Conservation (phyloP, 2,329 filamentous ascomycete species). For the Xylariales sp. region DNA sequence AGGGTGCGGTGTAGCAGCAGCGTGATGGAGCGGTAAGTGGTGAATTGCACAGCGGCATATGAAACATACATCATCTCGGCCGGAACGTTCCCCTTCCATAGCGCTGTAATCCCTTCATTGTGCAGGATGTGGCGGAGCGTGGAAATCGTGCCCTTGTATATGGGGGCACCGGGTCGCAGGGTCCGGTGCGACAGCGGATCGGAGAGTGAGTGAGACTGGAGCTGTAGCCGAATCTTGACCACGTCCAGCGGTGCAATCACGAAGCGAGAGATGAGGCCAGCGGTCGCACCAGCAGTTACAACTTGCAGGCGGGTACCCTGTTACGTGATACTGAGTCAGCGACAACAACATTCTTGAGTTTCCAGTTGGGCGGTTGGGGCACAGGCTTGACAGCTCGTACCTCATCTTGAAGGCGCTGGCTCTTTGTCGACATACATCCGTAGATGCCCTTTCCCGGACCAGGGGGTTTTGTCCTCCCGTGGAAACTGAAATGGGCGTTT, state of each 20-base stretch:
- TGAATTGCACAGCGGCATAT: conserved; percentile 88
- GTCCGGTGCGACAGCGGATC: conserved; percentile 60
- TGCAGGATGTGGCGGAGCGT: conserved; percentile 73
- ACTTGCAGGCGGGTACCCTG: conserved; percentile 55
- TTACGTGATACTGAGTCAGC: neutral
- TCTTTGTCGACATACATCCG: conserved; percentile 39
- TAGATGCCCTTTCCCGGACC: conserved; percentile 20
- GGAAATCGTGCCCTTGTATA: conserved; percentile 71
- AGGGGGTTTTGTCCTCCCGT: conserved; percentile 5
- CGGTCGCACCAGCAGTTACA: conserved; percentile 53
- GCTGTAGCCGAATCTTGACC: conserved; percentile 94
- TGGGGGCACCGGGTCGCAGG: conserved; percentile 37
- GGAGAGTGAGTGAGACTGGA: conserved; percentile 81
- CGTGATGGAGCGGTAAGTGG: conserved; percentile 74
- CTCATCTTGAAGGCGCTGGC: conserved; percentile 55
- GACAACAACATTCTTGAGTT: neutral
- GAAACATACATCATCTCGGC: conserved; percentile 91
- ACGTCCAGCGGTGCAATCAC: conserved; percentile 94
- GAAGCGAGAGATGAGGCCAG: conserved; percentile 89
- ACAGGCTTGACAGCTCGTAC: conserved; percentile 24
- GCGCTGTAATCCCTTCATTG: conserved; percentile 76
- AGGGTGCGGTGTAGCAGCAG: conserved; percentile 56
- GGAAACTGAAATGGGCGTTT: no score
- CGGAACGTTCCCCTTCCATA: conserved; percentile 98
- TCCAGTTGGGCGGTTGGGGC: neutral